Evolutionary conservation across 352 stramenopile species (phyloP).

Genomic region (Phytopythium ostracodes): DNA sequence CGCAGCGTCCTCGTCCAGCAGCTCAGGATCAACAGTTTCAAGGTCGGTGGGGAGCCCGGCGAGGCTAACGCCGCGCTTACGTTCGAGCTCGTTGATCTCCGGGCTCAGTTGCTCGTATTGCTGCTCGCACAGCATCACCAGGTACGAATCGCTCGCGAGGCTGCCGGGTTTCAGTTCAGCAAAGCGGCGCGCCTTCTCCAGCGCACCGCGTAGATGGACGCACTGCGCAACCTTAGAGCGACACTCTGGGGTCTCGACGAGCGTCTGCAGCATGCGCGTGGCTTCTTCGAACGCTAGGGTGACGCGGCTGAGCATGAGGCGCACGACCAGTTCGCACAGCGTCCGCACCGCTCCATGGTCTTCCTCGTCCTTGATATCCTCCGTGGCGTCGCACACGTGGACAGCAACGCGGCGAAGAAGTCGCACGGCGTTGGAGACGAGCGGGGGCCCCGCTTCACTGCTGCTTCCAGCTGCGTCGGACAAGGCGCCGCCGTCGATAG

Average conservation of each 20-base stretch:
- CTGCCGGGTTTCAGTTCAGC: constrained; percentile 29
- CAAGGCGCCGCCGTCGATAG: constrained; percentile 10
- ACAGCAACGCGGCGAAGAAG: constrained; percentile 13
- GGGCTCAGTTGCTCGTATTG: constrained; percentile 35
- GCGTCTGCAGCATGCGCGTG: constrained; percentile 55
- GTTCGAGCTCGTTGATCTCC: constrained; percentile 52
- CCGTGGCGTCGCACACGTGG: background rate
- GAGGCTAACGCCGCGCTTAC: constrained; percentile 36
- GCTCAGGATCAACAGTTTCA: constrained; percentile 10
- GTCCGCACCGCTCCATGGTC: background rate
- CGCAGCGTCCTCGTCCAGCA: constrained; percentile 15
- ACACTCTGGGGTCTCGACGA: constrained; percentile 34
- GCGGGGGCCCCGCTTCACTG: constrained; percentile 12
- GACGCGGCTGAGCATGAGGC: constrained; percentile 49
- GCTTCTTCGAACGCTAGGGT: constrained; percentile 52
- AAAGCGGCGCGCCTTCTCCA: constrained; percentile 46
- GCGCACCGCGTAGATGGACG: constrained; percentile 49
- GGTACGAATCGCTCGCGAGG: constrained; percentile 34
- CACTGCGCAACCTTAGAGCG: constrained; percentile 21
- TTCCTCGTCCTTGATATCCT: background rate
- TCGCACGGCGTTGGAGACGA: constrained; percentile 20
- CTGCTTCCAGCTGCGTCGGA: constrained; percentile 11
- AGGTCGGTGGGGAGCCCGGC: constrained; percentile 38
- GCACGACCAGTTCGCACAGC: constrained; percentile 46
- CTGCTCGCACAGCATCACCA: constrained; percentile 36